phyloP scores from a whole-genome alignment of 1,139 yeast species.

The Candida frijolesensis region DNA sequence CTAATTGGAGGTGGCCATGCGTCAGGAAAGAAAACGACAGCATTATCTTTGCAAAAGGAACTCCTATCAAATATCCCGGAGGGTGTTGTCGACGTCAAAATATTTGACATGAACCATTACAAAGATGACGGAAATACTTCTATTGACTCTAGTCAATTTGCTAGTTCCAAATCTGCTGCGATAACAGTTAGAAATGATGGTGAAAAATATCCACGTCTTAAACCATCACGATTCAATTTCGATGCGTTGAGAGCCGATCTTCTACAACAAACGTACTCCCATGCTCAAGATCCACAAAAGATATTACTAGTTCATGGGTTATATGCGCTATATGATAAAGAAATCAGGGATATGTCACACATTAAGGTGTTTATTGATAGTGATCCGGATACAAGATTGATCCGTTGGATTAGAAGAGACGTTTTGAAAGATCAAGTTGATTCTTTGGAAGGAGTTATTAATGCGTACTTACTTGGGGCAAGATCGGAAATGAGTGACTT shows the following conservation, averaged over 20 bases:
- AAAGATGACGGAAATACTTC: constrained; percentile 19
- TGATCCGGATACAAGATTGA: constrained; percentile 81
- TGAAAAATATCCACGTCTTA: constrained; percentile 24
- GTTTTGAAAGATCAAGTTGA: constrained; percentile 28
- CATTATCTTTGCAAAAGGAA: constrained; percentile 31
- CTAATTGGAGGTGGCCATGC: constrained; percentile 79
- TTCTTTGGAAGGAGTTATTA: constrained; percentile 53
- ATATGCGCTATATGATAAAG: constrained; percentile 72
- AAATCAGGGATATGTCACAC: constrained; percentile 58
- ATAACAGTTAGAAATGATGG: constrained; percentile 29
- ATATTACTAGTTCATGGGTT: constrained; percentile 73
- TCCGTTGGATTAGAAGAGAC: constrained; percentile 66
- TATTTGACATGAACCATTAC: constrained; percentile 45
- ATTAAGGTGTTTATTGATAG: constrained; percentile 80
- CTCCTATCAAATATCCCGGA: constrained; percentile 22
- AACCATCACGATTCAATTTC: constrained; percentile 46
- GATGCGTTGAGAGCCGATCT: constrained; percentile 22
- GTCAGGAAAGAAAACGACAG: constrained; percentile 58
- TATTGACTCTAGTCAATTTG: constrained; percentile 19
- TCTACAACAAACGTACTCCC: constrained; percentile 10
- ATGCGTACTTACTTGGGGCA: constrained; percentile 63
- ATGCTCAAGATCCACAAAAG: constrained; percentile 22
- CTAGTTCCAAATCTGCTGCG: constrained; percentile 31
- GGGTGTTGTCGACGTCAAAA: constrained; percentile 27
- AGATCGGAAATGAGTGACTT: constrained; percentile 77